Conservation (phyloP, 2,329 filamentous ascomycete species). For the Fusarium avenaceum region DNA sequence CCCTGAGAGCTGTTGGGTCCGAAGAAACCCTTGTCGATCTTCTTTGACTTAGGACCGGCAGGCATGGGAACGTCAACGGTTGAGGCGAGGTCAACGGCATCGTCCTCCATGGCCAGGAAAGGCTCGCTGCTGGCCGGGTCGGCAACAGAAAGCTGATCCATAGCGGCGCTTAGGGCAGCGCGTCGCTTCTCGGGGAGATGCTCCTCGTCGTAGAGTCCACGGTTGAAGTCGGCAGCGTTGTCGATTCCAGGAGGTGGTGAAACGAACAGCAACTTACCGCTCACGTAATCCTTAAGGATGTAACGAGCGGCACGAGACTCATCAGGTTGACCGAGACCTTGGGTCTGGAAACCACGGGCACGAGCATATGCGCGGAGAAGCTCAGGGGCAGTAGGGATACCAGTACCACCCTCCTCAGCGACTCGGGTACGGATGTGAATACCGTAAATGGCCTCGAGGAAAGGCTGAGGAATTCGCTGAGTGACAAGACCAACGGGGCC, state of each 20-base stretch:
- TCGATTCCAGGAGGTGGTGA: slow-evolving; percentile 84
- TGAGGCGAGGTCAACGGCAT: slow-evolving; percentile 51
- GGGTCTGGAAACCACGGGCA: slow-evolving; percentile 90
- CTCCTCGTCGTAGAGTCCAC: slow-evolving; percentile 84
- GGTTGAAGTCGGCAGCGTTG: slow-evolving; percentile 84
- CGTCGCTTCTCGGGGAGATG: slow-evolving; percentile 88
- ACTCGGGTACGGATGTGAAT: slow-evolving; percentile 87
- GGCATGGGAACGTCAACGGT: slow-evolving; percentile 65
- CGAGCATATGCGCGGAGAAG: slow-evolving; percentile 87
- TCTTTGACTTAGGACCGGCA: slow-evolving; percentile 79
- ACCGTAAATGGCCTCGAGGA: slow-evolving; percentile 93
- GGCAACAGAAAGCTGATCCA: slow-evolving; percentile 61
- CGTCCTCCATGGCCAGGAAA: slow-evolving; percentile 51
- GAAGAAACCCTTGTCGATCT: slow-evolving; percentile 93
- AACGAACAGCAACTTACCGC: slow-evolving; percentile 92
- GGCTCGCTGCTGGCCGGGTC: slow-evolving; percentile 46
- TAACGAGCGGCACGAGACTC: slow-evolving; percentile 91
- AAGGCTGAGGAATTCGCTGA: slow-evolving; percentile 85
- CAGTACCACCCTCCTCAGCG: slow-evolving; percentile 92
- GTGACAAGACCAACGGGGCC: slow-evolving; percentile 88
- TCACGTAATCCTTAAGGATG: slow-evolving; percentile 97
- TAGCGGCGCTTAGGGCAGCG: slow-evolving; percentile 68
- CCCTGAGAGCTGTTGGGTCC: slow-evolving; percentile 72
- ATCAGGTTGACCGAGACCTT: slow-evolving; percentile 90
- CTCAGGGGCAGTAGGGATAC: slow-evolving; percentile 86